Evolutionary conservation across 768 basidiomycete genomes (phyloP), one percentile per base, ranked within the genome.

Genomic region (Mycena vulgaris): DNA sequence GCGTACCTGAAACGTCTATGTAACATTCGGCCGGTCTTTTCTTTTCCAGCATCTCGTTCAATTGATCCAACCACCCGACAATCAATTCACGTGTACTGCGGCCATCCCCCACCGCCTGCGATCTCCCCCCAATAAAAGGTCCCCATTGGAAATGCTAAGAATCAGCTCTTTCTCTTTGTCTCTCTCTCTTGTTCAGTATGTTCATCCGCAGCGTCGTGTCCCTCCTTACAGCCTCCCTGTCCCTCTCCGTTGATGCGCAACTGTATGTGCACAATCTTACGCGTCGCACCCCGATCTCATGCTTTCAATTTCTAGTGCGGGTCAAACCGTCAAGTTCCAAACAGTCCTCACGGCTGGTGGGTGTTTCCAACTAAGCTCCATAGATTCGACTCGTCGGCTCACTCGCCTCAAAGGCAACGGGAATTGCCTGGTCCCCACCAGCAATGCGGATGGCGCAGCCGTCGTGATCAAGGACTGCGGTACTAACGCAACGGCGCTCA

Each of bases 371-470:
- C n/a, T 16, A 19, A 40, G 19, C 4, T 40, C 40, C 10, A 16
- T 19, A 40, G n/a, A 16, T 40, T 40, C 7, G 14, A 40, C 40
- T 40, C 40, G 11, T 17, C 5, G 19, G 19, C 19, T 19, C 3
- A 19, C 19, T 40, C 19, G 5, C 40, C 40, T 28, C 21, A 30
- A 17, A 59, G 45, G 39, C 9, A 37, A 48, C 31, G 52, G 59
- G 28, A 57, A 55, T 39, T 65, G 69, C 56, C 23, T 71, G 9
- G 56, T 39, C 23, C 61, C 61, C 13, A 51, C 65, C 10, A 40
- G 28, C 37, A 59, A 66, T 17, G 56, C 65, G 16, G 65, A 71
- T 16, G 70, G 65, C 17, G 65, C 70, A 7, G 27, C 70, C 4
- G 70, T 71, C 19, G n/a, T 67, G 2, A 57, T 71, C 28, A 11